Evolutionary conservation across 257 asterid genomes (phyloP), one percentile per base, ranked within the genome.

Genomic region (Orobanche coerulescens): DNA sequence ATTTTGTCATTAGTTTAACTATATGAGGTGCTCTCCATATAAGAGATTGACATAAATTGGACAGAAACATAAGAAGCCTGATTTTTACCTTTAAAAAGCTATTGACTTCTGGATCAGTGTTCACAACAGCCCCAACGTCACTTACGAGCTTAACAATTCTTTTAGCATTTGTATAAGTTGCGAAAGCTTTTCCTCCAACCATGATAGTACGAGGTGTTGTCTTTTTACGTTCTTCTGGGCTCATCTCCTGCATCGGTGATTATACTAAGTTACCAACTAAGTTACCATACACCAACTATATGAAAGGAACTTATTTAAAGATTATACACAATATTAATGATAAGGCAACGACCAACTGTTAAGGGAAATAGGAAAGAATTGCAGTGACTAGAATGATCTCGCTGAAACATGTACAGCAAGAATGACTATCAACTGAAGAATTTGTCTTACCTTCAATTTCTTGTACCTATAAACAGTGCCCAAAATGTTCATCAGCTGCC

Each of bases 141-240:
- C 82, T 80, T 48, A 93, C 99, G 48, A 93, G 95, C 82, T 89
- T 93, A 47, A 93, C 97, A 72, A 93, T 93, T 73, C 95, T 76
- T 78, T 86, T 93, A 56, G 99, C 99, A 66, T 93, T 93, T 64
- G 96, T 84, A 67, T 93, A 93, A 20, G 99, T 93, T 3, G 99
- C 97, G 66, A 93, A 93, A 23, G 99, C 99, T 85, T 93, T 93
- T 74, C 99, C 99, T 39, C 99, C 99, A 42, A 93, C 75, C 99
- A 93, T 89, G 78, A 89, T 81, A 28, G 99, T 93, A 25, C 99
- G 99, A 16, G 96, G 79, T 49, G 97, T 89, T 14, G 85, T 73
- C 12, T 73, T 76, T 73, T 83, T 78, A 51, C 95, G 90, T 31
- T 89, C 95, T 70, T 77, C 90, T 28, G 90, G 86, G 77, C 84